Percentiles rank a stretch among this genome's conserved stretches.
phyloP scores from a whole-genome alignment of 441 rosid genomes.

The Adansonia madagascariensis region DNA sequence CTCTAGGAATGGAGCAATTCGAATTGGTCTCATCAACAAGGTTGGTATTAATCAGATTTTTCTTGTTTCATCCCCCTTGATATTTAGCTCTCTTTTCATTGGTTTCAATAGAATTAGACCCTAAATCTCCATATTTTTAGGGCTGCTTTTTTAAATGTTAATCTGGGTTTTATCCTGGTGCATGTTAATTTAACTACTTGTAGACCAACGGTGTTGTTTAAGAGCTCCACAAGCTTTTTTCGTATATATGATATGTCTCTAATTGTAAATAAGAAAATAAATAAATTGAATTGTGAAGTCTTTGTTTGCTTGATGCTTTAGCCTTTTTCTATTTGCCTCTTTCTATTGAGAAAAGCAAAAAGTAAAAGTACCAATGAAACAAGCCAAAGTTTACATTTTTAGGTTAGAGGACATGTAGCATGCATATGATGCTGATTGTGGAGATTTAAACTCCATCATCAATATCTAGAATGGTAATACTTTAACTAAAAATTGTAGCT shows the following conservation, averaged over 20 bases:
- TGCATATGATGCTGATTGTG: too few species aligned
- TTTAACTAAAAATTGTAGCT: background rate
- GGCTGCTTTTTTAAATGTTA: background rate
- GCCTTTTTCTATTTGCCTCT: too few species aligned
- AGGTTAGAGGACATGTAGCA: too few species aligned
- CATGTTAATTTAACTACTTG: conserved; percentile 8
- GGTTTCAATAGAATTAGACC: conserved; percentile 12
- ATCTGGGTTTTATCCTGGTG: background rate
- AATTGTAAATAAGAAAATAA: background rate
- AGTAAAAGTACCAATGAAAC: too few species aligned
- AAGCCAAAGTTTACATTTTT: too few species aligned
- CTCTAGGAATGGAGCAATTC: conserved; percentile 76
- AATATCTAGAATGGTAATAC: background rate
- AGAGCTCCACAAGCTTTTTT: background rate
- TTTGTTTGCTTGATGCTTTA: background rate
- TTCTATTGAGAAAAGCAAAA: too few species aligned
- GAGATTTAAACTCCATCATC: background rate
- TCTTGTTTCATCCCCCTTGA: conserved; percentile 9
- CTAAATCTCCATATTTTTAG: background rate
- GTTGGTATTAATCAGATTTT: conserved; percentile 56
- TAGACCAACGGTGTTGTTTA: background rate
- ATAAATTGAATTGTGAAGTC: background rate
- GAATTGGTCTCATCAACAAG: conserved; percentile 73
- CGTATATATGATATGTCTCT: too few species aligned
- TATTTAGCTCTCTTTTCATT: background rate